These are phyloP conservation scores for Uromyces viciae-fabae DNA, from an alignment of 1,284 basidiomycete species.

Conservation along the genomic window DNA sequence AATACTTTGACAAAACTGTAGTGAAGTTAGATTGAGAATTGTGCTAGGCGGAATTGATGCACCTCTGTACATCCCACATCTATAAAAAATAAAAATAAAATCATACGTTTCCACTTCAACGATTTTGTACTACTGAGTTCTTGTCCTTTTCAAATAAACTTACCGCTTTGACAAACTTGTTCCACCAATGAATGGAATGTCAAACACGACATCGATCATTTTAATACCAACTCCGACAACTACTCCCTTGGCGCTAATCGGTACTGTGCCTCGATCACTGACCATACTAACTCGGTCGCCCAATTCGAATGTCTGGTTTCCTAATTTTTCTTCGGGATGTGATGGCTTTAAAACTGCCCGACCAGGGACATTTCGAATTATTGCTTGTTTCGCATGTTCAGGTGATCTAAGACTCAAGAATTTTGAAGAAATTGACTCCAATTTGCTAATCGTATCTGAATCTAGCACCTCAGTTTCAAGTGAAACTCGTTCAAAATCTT, in stretches of 20 bases:
- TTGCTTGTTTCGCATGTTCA: conserved; percentile 74
- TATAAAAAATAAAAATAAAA: background rate
- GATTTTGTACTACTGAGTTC: background rate
- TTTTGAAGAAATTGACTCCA: conserved; percentile 70
- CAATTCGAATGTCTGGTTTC: conserved; percentile 80
- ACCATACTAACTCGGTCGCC: conserved; percentile 98
- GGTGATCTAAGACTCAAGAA: conserved; percentile 64
- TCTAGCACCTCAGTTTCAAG: conserved; percentile 86
- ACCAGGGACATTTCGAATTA: conserved; percentile 87
- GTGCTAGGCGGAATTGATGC: conserved; percentile 1
- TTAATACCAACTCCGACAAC: conserved; percentile 82
- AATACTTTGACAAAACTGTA: conserved; percentile 32
- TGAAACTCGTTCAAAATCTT: conserved; percentile 86
- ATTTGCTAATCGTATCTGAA: conserved; percentile 73
- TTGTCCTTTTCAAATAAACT: conserved; percentile 46
- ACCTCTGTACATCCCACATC: conserved; percentile 29
- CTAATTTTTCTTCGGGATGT: conserved; percentile 82
- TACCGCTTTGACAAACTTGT: conserved; percentile 78
- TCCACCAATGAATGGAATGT: conserved; percentile 89
- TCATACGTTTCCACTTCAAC: background rate
- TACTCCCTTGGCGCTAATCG: conserved; percentile 84
- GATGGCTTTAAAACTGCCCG: conserved; percentile 89
- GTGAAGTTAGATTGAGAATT: conserved; percentile 29
- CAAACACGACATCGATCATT: conserved; percentile 95
- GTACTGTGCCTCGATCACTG: conserved; percentile 84